Evolutionary conservation across 139 green algal species (phyloP), one percentile per base, ranked within the genome.

Genomic region (Micromonas pusilla): DNA sequence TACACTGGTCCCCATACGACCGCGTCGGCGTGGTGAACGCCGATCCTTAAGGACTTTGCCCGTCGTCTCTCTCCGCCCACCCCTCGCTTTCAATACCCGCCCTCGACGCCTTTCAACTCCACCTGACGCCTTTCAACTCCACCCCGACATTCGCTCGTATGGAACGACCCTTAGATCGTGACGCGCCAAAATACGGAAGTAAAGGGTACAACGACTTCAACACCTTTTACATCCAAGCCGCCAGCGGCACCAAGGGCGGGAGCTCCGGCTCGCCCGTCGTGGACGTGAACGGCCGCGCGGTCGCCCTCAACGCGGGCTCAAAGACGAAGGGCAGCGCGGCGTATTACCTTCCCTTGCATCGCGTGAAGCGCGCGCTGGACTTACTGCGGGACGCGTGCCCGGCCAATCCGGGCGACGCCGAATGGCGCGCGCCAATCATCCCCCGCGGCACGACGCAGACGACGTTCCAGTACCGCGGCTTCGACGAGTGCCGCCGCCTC

Each of bases 131-230:
- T n/a, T n/a, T n/a, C n/a, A n/a, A n/a, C n/a, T n/a, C n/a, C n/a
- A n/a, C n/a, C n/a, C n/a, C n/a, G n/a, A n/a, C n/a, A n/a, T n/a
- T n/a, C n/a, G n/a, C n/a, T n/a, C n/a, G n/a, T n/a, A n/a, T n/a
- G n/a, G n/a, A n/a, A n/a, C n/a, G n/a, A n/a, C n/a, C n/a, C n/a
- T n/a, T n/a, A n/a, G 93, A 97, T 78, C 83, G 92, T 21, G 92
- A 97, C 79, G 92, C 92, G 0, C 92, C 92, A 0, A 63, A 82
- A 20, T 97, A 96, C 71, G 82, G 83, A 30, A 83, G 82, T 38
- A 90, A 90, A 30, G 77, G 80, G 2, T 97, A 92, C 86, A 96
- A 96, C 72, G 93, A 97, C 83, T 96, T 97, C 86, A 97, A 97
- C 84, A 97, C 92, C 33, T 96, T 86, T 60, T 86, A 86, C 54